A percentile compares a stretch with the other conserved stretches of the same genome.
Conservation (phyloP, 2,329 filamentous ascomycete species). For the Paradendryphiella salina region DNA sequence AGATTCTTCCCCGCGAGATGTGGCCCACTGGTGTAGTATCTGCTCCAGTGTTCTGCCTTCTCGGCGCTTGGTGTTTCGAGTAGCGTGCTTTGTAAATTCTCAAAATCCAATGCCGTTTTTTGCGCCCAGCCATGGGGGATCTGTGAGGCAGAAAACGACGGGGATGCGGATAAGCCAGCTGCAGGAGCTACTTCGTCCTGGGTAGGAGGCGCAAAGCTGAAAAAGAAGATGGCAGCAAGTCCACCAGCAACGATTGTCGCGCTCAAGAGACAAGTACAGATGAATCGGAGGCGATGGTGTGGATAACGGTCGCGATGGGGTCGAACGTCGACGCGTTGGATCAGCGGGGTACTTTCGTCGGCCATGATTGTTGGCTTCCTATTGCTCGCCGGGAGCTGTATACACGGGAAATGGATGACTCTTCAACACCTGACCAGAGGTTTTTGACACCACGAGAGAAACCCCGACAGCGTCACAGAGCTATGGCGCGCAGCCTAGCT, state of each 20-base stretch:
- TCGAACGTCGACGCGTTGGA: slow-evolving; percentile 63
- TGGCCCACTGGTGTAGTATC: slow-evolving; percentile 56
- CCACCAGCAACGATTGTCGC: slow-evolving; percentile 46
- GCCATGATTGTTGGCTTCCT: slow-evolving; percentile 46
- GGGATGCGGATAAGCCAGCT: slow-evolving; percentile 9
- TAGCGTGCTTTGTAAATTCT: slow-evolving; percentile 60
- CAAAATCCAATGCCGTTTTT: slow-evolving; percentile 55
- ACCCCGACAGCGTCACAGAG: slow-evolving; percentile 2
- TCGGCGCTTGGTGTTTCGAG: slow-evolving; percentile 57
- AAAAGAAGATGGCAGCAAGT: slow-evolving; percentile 44
- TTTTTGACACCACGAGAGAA: slow-evolving; percentile 1
- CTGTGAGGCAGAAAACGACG: slow-evolving; percentile 28
- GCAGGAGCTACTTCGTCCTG: slow-evolving; percentile 30
- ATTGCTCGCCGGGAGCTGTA: slow-evolving; percentile 25
- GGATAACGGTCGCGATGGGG: slow-evolving; percentile 55
- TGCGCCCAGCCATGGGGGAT: slow-evolving; percentile 48
- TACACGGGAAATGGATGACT: slow-evolving; percentile 6
- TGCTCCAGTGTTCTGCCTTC: slow-evolving; percentile 55
- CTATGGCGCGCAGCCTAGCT: slow-evolving; percentile 4
- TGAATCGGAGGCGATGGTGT: slow-evolving; percentile 64
- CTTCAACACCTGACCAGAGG: slow-evolving; percentile 5
- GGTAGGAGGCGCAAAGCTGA: slow-evolving; percentile 44
- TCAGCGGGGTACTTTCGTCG: slow-evolving; percentile 67
- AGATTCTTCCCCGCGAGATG: slow-evolving; percentile 58
- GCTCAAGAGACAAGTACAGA: slow-evolving; percentile 63